Conservation (phyloP, 2,329 filamentous ascomycete species). For the Trichoderma cornu-damae region DNA sequence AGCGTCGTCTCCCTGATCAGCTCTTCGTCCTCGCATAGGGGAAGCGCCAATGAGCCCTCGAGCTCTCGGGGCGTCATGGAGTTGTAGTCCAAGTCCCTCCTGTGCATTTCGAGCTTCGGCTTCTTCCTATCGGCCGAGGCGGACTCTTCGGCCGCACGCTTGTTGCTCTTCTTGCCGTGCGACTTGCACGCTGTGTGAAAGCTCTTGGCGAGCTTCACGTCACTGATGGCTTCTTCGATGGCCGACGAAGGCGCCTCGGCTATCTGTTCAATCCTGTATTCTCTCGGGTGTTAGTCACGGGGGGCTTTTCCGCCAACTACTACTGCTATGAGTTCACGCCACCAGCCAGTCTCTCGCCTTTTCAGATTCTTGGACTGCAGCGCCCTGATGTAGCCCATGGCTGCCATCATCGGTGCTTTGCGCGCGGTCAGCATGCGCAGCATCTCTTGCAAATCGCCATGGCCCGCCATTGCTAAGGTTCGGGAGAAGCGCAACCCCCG, state of each 20-base stretch:
- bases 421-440: slow-evolving; percentile 55
- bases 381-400: slow-evolving; percentile 54
- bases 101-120: slow-evolving; percentile 32
- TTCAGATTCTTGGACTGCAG: slow-evolving; percentile 51
- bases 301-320: not conserved
- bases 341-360: slow-evolving; percentile 42
- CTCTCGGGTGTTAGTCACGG: not conserved
- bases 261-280: slow-evolving; percentile 49
- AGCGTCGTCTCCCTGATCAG: slow-evolving; percentile 54
- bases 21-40: slow-evolving; percentile 53
- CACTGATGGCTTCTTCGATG: slow-evolving; percentile 44
- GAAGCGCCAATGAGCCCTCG: slow-evolving; percentile 58
- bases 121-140: slow-evolving; percentile 28
- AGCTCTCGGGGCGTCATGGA: slow-evolving; percentile 51
- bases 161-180: slow-evolving; percentile 40
- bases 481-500: not conserved
- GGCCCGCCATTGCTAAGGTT: slow-evolving; percentile 44
- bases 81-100: slow-evolving; percentile 35
- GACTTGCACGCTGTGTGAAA: slow-evolving; percentile 52
- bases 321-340: not conserved
- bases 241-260: slow-evolving; percentile 43
- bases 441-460: slow-evolving; percentile 57
- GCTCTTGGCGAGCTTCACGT: slow-evolving; percentile 46
- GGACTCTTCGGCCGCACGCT: slow-evolving; percentile 27
- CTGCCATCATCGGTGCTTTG: slow-evolving; percentile 54